Conservation (phyloP, 176 grass and related monocot genomes). For the Zoysia pacifica region DNA sequence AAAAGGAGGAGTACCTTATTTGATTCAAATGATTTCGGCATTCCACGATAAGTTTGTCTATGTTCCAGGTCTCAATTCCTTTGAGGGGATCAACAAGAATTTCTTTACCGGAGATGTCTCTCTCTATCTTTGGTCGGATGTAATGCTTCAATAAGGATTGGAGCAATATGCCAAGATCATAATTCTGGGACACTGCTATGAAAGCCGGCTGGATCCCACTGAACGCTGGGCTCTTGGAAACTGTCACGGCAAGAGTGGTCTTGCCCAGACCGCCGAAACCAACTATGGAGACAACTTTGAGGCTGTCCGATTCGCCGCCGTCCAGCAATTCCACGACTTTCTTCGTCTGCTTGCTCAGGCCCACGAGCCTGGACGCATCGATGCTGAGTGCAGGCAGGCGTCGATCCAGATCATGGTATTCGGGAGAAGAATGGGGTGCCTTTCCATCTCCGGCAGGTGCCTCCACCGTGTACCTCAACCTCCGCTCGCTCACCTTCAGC, state of each 20-base stretch:
- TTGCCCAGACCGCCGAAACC: constrained; percentile 17
- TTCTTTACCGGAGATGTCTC: neutral
- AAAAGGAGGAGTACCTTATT: constrained; percentile 20
- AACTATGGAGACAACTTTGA: constrained; percentile 19
- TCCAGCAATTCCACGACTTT: neutral
- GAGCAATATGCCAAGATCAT: neutral
- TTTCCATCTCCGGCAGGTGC: neutral
- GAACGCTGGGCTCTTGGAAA: constrained; percentile 2
- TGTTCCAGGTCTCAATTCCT: neutral
- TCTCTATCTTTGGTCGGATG: neutral
- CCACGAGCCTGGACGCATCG: neutral
- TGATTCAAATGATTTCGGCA: neutral
- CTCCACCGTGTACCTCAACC: neutral
- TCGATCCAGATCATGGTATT: neutral
- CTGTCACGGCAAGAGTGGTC: constrained; percentile 2
- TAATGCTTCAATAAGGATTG: constrained; percentile 21
- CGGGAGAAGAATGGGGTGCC: neutral
- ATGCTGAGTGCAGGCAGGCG: constrained; percentile 3
- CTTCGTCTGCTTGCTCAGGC: neutral
- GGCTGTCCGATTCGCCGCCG: neutral
- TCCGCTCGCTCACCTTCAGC: constrained; percentile 12
- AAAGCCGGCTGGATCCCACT: constrained; percentile 16
- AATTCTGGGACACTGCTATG: constrained; percentile 15
- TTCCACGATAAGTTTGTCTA: neutral
- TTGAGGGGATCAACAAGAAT: neutral